Base-by-base conservation (phyloP, 2,329 filamentous ascomycete species). In the Pseudopithomyces maydicus region DNA sequence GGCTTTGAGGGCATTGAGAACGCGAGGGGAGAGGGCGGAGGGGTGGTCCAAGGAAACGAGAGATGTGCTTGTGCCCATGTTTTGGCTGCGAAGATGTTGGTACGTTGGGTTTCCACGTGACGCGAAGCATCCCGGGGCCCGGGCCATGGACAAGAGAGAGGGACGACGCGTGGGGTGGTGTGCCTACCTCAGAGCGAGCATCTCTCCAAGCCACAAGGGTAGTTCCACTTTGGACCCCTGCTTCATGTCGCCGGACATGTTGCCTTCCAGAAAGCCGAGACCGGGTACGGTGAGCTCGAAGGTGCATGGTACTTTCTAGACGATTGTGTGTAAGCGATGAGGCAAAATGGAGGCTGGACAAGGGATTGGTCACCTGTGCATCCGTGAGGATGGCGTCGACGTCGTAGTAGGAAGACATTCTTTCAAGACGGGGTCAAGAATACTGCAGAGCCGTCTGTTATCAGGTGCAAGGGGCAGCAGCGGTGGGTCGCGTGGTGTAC, bases 191-290 rank as follows among this genome's bases (percentile, higher is more conserved):
- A 96, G 85, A 29, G 91, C 91, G 51, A 99, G 90, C 85, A 97
- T 94, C 76, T 97, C 91, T 65, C 90, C 92, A 12, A 99, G 87
- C 95, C 95, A 99, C 64, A 98, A 84, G 1, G 95, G 95, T 1
- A 98, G 87, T 59, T 90, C 85, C 45, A 98, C 83, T 42, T 88
- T 87, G 0, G 92, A 94, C 58, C 91, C 90, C 53, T 88, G 79
- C 75, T 94, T 95, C 68, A 98, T 88, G 68, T 85, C 83, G 63
- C 82, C 82, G 44, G 83, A 84, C 22, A 90, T 84, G 70, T 91
- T 94, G 70, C 92, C 92, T 78, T 96, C 92, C 57, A 99, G 84
- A 74, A 96, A 92, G 65, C 93, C 93, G 44, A 98, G 85, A 55
- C 90, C 88, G 19, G 92, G 90, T 32, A 97, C 88, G 57, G 94